These are phyloP conservation scores for Fusarium irregulare DNA, from an alignment of 2,329 filamentous ascomycete species.

Conservation along the genomic window DNA sequence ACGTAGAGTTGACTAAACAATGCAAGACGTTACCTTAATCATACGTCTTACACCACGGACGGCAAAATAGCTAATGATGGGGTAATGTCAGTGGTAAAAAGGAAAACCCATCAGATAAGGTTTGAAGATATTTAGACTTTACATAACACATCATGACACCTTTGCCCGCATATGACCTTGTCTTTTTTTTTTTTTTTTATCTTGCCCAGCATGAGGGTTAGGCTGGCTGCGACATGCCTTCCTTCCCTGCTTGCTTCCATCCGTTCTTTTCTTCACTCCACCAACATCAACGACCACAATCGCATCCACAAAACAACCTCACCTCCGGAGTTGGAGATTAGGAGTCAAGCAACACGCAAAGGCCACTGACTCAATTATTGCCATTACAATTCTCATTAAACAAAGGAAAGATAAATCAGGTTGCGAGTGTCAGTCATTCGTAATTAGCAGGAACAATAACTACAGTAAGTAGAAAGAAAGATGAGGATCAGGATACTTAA, in stretches of 20 bases:
- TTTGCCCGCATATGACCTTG: background rate
- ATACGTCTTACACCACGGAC: background rate
- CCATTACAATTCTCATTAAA: background rate
- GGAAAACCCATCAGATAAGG: background rate
- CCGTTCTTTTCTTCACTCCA: too few relatives aligned
- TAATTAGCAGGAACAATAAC: too few relatives aligned
- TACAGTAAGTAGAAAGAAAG: too few relatives aligned
- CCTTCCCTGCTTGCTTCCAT: too few relatives aligned
- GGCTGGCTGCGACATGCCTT: too few relatives aligned
- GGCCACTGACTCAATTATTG: background rate
- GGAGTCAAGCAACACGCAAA: background rate
- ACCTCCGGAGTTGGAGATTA: background rate
- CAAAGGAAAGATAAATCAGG: too few relatives aligned
- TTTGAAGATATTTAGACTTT: background rate
- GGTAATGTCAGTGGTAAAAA: accelerated
- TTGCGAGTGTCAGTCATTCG: too few relatives aligned
- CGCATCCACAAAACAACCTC: too few relatives aligned
- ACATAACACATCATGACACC: background rate
- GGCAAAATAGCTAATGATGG: accelerated
- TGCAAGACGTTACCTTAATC: background rate
- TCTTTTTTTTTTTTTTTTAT: background rate
- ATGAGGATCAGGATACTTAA: too few relatives aligned
- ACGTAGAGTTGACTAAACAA: background rate
- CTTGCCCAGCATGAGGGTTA: background rate
- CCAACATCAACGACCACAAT: too few relatives aligned